Percentiles rank a stretch among this genome's conserved stretches.
phyloP scores from a whole-genome alignment of 129 eudicot genomes.

The Flaveria sonorensis region DNA sequence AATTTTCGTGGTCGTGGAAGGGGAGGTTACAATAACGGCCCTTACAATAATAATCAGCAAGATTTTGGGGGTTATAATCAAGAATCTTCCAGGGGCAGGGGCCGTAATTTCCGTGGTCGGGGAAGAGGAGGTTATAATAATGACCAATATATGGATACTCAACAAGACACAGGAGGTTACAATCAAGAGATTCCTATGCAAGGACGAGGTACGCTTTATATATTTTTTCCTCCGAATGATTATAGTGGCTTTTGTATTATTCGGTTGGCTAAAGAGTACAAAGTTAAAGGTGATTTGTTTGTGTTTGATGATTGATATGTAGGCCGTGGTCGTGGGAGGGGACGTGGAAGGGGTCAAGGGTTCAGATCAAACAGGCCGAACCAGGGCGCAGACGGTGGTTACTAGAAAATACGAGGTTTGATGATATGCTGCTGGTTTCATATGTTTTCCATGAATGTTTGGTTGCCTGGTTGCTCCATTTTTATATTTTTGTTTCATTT shows the following conservation, averaged over 20 bases:
- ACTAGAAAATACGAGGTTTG: slow-evolving; percentile 25
- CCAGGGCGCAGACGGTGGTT: slow-evolving; percentile 48
- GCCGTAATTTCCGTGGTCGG: slow-evolving; percentile 76
- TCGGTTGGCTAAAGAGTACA: not conserved
- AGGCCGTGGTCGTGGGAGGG: slow-evolving; percentile 96
- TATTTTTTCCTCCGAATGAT: not conserved
- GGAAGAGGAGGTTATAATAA: slow-evolving; percentile 75
- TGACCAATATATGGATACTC: slow-evolving; percentile 59
- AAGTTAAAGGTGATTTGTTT: not conserved
- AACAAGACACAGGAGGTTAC: slow-evolving; percentile 69
- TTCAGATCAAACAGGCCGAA: slow-evolving; percentile 58
- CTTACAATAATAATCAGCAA: slow-evolving; percentile 61
- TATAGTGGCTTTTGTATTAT: not conserved
- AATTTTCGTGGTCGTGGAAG: slow-evolving; percentile 87
- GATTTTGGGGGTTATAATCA: slow-evolving; percentile 71
- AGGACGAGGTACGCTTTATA: slow-evolving; percentile 44
- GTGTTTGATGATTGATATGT: slow-evolving; percentile 19
- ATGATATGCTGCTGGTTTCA: slow-evolving; percentile 15
- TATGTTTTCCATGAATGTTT: slow-evolving; percentile 34
- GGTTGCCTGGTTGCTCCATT: slow-evolving; percentile 47
- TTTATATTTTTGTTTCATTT: slow-evolving; percentile 31
- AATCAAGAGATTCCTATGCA: slow-evolving; percentile 57
- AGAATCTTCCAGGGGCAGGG: slow-evolving; percentile 79
- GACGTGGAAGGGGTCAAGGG: slow-evolving; percentile 81
- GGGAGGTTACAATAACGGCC: slow-evolving; percentile 67